Conservation (phyloP, 257 asterid species). For the Nicotiana paniculata region DNA sequence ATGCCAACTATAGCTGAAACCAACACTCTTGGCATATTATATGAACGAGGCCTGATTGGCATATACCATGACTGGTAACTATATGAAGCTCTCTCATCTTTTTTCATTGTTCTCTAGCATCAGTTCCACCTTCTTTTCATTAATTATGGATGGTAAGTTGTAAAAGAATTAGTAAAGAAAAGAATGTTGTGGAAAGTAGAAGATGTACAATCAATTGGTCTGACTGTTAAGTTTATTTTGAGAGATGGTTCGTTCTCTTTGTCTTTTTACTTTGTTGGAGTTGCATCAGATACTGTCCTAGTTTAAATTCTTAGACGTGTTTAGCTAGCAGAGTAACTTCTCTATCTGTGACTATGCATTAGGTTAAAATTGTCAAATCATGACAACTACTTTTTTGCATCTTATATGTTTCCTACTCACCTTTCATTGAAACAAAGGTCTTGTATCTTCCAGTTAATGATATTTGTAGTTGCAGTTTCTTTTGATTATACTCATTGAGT, state of each 20-base stretch:
- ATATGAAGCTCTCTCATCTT: neutral
- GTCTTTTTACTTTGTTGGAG: neutral
- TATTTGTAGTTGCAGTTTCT: neutral
- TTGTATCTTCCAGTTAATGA: neutral
- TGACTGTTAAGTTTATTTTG: neutral
- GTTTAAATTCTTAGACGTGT: neutral
- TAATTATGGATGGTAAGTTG: neutral
- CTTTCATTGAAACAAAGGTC: neutral
- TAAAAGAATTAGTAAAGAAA: neutral
- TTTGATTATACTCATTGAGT: neutral
- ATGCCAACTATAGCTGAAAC: conserved; percentile 33
- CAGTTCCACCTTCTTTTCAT: neutral
- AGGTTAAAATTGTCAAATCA: neutral
- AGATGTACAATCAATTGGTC: neutral
- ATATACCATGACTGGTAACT: conserved; percentile 40
- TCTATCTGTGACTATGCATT: neutral
- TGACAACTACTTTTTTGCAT: neutral
- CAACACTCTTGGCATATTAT: conserved; percentile 36
- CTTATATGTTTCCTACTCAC: neutral
- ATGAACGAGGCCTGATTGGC: conserved; percentile 41
- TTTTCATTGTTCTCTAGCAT: neutral
- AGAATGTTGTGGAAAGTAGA: neutral
- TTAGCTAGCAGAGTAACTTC: neutral
- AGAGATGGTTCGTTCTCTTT: neutral
- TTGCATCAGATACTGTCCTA: neutral